Evolutionary conservation across 768 basidiomycete genomes (phyloP), one percentile per base, ranked within the genome.

Genomic region (Suillus tomentosus): DNA sequence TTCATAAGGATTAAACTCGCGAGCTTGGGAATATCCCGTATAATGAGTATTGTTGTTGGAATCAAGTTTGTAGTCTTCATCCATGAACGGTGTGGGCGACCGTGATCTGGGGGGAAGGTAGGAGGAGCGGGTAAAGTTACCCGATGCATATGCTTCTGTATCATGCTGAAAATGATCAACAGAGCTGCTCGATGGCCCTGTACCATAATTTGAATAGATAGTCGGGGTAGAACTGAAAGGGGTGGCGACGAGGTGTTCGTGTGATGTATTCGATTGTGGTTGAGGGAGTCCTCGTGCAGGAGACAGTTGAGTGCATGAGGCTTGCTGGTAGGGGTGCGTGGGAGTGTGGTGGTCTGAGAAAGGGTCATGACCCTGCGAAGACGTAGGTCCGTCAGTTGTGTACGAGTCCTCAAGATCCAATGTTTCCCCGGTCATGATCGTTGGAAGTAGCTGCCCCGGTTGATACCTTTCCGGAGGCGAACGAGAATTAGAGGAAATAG

Each of bases 41-140:
- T 86, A 83, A 67, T 89, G 86, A 17, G 85, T 73, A 60, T 84
- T 83, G 53, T 82, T 83, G 66, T 87, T 78, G 10, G 80, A 84
- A 6, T 84, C 81, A 22, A 88, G 79, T 64, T 80, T 81, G 65
- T 90, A 91, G 68, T 87, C 89, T 66, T 91, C 90, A 45, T 90
- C 89, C 59, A 90, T 89, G 10, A 86, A 86, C 11, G 91, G 90
- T 4, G 91, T 92, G 0, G 91, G 89, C 3, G 91, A 92, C 27
- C 90, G 86, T 22, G 90, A 92, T 56, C 88, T 84, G 37, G 88
- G 82, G 3, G 81, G 79, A 7, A 74, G 77, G 68, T 81, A 83
- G 1, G 80, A 75, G 39, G 82, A 76, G 13, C 83, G 84, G 8
- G 84, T 78, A 67, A 81, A 77, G 62, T 81, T 81, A 8, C 87